Conservation (phyloP, 129 eudicot genomes). For the Oenanthe sinensis region DNA sequence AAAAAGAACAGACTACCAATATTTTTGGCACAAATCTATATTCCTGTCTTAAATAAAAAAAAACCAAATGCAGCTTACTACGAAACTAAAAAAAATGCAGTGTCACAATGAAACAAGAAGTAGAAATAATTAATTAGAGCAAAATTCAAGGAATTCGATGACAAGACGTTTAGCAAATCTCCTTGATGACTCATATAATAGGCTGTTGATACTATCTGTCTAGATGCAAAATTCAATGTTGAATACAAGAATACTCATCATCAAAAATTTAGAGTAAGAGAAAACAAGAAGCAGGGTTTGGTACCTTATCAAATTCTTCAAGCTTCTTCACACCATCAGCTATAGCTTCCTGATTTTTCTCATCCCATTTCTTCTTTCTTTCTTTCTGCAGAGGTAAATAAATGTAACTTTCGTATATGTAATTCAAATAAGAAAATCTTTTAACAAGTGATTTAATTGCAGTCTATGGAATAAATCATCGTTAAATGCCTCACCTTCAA, state of each 20-base stretch:
- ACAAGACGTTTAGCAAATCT: background rate
- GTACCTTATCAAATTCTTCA: constrained; percentile 78
- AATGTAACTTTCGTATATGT: background rate
- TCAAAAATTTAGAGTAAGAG: background rate
- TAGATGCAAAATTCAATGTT: background rate
- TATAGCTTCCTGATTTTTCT: constrained; percentile 85
- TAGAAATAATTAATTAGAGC: background rate
- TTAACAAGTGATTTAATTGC: background rate
- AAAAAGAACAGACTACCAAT: background rate
- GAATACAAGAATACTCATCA: background rate
- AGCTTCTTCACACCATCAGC: constrained; percentile 82
- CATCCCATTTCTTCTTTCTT: constrained; percentile 84
- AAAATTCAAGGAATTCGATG: background rate
- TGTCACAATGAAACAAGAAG: background rate
- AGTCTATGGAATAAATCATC: constrained; percentile 6
- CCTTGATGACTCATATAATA: background rate
- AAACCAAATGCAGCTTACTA: background rate
- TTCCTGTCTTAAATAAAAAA: background rate
- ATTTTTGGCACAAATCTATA: background rate
- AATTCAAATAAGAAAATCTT: background rate
- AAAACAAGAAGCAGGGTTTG: constrained; percentile 4
- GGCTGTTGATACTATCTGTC: background rate
- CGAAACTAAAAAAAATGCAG: background rate
- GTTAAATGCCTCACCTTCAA: constrained; percentile 56
- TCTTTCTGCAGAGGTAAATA: constrained; percentile 59